phyloP scores from a whole-genome alignment of 371 early-diverging fungal species.

The Mortierella sp. region DNA sequence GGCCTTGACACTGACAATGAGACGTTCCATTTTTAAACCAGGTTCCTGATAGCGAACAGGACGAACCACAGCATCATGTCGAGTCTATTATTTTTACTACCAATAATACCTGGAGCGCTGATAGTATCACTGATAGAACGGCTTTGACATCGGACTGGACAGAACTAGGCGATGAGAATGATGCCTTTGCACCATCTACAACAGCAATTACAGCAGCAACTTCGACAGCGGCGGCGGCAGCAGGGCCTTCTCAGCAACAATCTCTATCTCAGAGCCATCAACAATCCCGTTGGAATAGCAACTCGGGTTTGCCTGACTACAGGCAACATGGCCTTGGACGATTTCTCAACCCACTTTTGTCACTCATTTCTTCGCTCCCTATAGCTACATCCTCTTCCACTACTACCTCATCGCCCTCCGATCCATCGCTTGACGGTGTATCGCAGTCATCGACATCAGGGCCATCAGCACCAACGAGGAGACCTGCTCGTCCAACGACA shows the following conservation, averaged over 20 bases:
- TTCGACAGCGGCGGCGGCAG: background rate
- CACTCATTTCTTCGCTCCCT: background rate
- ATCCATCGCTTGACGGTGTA: background rate
- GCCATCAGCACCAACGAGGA: conserved; percentile 3
- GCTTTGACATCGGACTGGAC: conserved; percentile 16
- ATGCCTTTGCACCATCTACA: background rate
- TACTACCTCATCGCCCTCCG: background rate
- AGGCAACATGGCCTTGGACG: background rate
- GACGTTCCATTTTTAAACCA: background rate
- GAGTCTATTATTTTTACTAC: background rate
- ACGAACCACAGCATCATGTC: background rate
- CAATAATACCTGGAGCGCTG: background rate
- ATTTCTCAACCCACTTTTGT: background rate
- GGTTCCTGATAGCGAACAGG: conserved; percentile 4
- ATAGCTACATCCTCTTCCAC: background rate
- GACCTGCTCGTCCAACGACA: background rate
- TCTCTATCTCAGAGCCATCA: background rate
- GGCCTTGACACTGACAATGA: background rate
- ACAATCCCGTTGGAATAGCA: background rate
- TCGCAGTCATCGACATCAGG: background rate
- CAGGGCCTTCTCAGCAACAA: background rate
- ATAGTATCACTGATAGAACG: background rate
- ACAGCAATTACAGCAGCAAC: no score
- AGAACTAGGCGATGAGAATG: conserved; percentile 6
- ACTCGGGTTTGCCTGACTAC: background rate